These are phyloP conservation scores for Boletus huronensis DNA, from an alignment of 768 basidiomycete genomes.

Conservation along the genomic window DNA sequence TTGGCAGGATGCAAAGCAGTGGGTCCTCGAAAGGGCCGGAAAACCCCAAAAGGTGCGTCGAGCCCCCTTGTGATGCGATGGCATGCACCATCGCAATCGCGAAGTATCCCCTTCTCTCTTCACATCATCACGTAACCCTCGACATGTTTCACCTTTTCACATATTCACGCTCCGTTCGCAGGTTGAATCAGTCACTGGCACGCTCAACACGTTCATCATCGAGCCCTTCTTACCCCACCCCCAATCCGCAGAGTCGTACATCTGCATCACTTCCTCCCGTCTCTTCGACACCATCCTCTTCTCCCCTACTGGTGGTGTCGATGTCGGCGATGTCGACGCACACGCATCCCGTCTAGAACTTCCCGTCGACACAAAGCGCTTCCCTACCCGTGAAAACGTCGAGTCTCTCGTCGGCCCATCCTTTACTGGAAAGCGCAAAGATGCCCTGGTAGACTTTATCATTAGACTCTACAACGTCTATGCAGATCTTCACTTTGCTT, in stretches of 20 bases:
- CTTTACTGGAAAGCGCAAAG: slow-evolving; percentile 82
- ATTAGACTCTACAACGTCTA: slow-evolving; percentile 95
- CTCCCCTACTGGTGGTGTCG: slow-evolving; percentile 98
- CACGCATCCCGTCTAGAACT: slow-evolving; percentile 90
- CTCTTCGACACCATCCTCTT: slow-evolving; percentile 97
- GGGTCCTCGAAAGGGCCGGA: slow-evolving; percentile 87
- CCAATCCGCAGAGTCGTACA: slow-evolving; percentile 92
- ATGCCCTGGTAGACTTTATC: slow-evolving; percentile 92
- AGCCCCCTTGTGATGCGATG: neutral
- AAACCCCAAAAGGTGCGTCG: slow-evolving; percentile 74
- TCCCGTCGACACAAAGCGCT: slow-evolving; percentile 58
- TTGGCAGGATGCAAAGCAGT: slow-evolving; percentile 82
- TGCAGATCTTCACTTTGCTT: slow-evolving; percentile 98
- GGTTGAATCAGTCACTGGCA: slow-evolving; percentile 94
- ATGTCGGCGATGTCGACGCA: slow-evolving; percentile 96
- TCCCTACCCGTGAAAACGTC: slow-evolving; percentile 81
- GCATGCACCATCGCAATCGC: slow-evolving; percentile 8
- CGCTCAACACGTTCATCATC: slow-evolving; percentile 95
- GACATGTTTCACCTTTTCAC: slow-evolving; percentile 2
- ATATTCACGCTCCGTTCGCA: slow-evolving; percentile 30
- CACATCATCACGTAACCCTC: slow-evolving; percentile 25
- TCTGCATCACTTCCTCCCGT: slow-evolving; percentile 94
- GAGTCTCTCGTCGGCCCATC: slow-evolving; percentile 71
- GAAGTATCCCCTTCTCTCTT: slow-evolving; percentile 9
- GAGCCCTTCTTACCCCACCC: slow-evolving; percentile 99